These are phyloP conservation scores for Saccharomyces pastorianus DNA, from an alignment of 1,139 yeast species.

Conservation along the genomic window DNA sequence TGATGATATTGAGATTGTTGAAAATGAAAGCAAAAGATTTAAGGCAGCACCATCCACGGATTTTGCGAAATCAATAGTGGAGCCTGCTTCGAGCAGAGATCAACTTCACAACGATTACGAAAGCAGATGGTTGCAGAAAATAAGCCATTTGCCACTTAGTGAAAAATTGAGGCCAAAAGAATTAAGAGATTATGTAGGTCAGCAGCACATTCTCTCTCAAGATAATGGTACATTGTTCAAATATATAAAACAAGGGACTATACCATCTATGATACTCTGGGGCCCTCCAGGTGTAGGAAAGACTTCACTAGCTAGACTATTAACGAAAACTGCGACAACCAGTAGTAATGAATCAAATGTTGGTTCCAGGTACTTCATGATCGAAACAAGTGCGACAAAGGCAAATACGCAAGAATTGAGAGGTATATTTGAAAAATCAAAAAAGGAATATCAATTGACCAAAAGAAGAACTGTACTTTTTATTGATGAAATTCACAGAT, in stretches of 20 bases:
- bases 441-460: constrained; percentile 56
- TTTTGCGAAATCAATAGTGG: not conserved
- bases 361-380: constrained; percentile 49
- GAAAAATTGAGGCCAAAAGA: constrained; percentile 74
- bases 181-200: constrained; percentile 78
- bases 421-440: constrained; percentile 65
- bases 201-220: constrained; percentile 65
- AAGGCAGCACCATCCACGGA: not conserved
- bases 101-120: constrained; percentile 29
- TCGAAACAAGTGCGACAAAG: constrained; percentile 82
- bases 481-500: constrained; percentile 88
- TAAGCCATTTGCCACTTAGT: constrained; percentile 64
- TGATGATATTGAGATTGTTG: not conserved
- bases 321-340: constrained; percentile 32
- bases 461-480: constrained; percentile 70
- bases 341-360: constrained; percentile 12
- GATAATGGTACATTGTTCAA: constrained; percentile 62
- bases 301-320: constrained; percentile 58
- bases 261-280: constrained; percentile 88
- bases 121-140: constrained; percentile 35
- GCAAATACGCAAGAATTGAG: constrained; percentile 65
- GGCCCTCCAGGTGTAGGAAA: constrained; percentile 97
- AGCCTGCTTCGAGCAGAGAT: not conserved
- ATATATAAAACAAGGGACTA: constrained; percentile 49
- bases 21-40: constrained; percentile 2